Percentiles rank a stretch among this genome's conserved stretches.
These are phyloP conservation scores for Rhizoclosmatium sp. DNA, from an alignment of 192 early-diverging fungal genomes.

Conservation along the genomic window DNA sequence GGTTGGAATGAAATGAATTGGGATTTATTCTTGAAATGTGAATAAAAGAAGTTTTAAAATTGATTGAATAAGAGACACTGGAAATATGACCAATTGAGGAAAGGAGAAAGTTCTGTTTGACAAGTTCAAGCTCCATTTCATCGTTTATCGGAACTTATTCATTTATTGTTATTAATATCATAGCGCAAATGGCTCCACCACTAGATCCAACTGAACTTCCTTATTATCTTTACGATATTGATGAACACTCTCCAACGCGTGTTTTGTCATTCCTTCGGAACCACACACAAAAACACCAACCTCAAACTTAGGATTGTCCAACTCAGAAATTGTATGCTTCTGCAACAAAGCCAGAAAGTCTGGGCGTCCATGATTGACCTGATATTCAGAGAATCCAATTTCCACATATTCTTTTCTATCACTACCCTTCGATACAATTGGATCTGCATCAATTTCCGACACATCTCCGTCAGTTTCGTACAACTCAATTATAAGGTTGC, in stretches of 20 bases:
- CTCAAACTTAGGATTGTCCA: not conserved
- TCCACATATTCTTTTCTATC: no score
- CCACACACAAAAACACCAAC: slow-evolving; percentile 32
- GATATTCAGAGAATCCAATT: not conserved
- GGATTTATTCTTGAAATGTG: no score
- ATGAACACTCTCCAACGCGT: slow-evolving; percentile 12
- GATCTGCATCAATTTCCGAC: no score
- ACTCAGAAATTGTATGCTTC: not conserved
- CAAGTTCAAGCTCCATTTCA: no score
- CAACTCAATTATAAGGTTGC: not conserved
- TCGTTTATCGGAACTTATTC: no score
- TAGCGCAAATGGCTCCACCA: slow-evolving; percentile 3
- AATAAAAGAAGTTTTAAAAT: no score
- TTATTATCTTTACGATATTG: not conserved
- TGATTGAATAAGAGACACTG: no score
- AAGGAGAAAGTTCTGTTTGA: no score
- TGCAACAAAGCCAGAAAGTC: not conserved
- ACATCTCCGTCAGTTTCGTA: not conserved
- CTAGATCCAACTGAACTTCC: not conserved
- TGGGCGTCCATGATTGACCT: slow-evolving; percentile 1
- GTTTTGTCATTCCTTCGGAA: not conserved
- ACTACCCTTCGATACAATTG: no score
- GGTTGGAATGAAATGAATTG: no score
- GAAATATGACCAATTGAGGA: no score
- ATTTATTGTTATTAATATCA: no score